Conservation (phyloP, 768 basidiomycete species). For the Hericium rajendrae region DNA sequence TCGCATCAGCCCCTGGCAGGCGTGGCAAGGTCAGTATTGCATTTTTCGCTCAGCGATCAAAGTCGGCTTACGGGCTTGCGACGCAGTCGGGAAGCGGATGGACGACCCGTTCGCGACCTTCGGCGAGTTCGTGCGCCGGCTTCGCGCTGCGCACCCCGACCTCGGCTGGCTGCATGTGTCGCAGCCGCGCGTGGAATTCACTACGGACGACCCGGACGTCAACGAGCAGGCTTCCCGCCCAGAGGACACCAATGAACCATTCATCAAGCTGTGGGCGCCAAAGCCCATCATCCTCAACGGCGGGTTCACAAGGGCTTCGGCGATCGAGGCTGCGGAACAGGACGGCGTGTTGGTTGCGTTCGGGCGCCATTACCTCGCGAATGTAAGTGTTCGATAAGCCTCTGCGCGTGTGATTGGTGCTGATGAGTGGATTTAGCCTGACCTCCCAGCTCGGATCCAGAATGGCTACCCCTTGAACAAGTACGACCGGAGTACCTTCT, state of each 20-base stretch:
- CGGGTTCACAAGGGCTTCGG: constrained; percentile 33
- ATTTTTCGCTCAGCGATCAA: background rate
- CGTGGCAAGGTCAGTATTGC: background rate
- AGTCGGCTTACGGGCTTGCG: background rate
- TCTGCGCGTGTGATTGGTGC: background rate
- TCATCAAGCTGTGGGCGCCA: constrained; percentile 37
- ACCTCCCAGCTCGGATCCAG: constrained; percentile 9
- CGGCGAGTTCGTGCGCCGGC: constrained; percentile 16
- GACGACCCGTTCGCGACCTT: constrained; percentile 17
- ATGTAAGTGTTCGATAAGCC: constrained; percentile 12
- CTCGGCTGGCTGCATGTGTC: background rate
- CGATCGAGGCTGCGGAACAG: constrained; percentile 27
- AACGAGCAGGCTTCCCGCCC: too few species aligned
- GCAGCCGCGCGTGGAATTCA: background rate
- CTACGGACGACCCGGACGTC: too few species aligned
- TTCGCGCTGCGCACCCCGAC: constrained; percentile 16
- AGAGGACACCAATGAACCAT: constrained; percentile 29
- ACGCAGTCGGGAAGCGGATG: constrained; percentile 8
- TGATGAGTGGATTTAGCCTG: constrained; percentile 6
- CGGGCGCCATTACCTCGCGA: constrained; percentile 24
- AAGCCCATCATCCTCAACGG: constrained; percentile 33
- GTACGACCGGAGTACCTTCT: constrained; percentile 15
- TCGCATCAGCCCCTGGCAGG: background rate
- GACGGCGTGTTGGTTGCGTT: constrained; percentile 26
- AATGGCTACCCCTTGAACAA: constrained; percentile 5